Base-by-base conservation (phyloP, 1,284 basidiomycete species). In the Cryptococcus deneoformans region DNA sequence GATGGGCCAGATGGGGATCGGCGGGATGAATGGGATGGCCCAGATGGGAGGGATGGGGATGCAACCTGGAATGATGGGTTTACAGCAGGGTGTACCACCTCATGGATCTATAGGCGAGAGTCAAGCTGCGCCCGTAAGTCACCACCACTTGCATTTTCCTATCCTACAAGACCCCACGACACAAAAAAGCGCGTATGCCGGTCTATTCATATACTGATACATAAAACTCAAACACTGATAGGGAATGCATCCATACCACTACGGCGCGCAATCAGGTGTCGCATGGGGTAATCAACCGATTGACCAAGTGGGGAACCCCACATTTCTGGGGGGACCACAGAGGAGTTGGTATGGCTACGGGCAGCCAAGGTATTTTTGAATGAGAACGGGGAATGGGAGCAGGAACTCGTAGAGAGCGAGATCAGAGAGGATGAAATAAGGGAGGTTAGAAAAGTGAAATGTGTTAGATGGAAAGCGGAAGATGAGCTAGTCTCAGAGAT, bases 241-340 rank as follows among this genome's bases (percentile, higher is more conserved):
- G 70, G 70, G 70, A 10, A 72, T 72, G 71, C 71, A 72, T 58
- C 71, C 71, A 35, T 72, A 72, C 57, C 60, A 58, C 9, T 71
- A 63, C 43, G 69, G 68, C n/a, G 47, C 57, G 4, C 67, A 67
- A 47, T 65, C 66, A 4, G 71, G 71, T 7, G 71, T 72, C 10
- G 66, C 68, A 4, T 64, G 58, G 35, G 69, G 69, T 6, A 60
- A 64, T 38, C 66, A 67, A 44, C 69, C 70, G 1, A 69, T 72
- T 46, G 70, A 72, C 49, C 63, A 65, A 50, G 65, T 67, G 63
- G 70, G 68, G 6, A 62, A 70, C 36, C 62, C 67, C 1, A 72
- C 69, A 0, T 70, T 68, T 55, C 66, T 65, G 6, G 70, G 9
- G 63, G 68, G 16, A 63, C 44, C 39, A 5, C 57, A 57, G 20